Evolutionary conservation across 331 rosid species (phyloP).

Genomic region (Quercus lobata): DNA sequence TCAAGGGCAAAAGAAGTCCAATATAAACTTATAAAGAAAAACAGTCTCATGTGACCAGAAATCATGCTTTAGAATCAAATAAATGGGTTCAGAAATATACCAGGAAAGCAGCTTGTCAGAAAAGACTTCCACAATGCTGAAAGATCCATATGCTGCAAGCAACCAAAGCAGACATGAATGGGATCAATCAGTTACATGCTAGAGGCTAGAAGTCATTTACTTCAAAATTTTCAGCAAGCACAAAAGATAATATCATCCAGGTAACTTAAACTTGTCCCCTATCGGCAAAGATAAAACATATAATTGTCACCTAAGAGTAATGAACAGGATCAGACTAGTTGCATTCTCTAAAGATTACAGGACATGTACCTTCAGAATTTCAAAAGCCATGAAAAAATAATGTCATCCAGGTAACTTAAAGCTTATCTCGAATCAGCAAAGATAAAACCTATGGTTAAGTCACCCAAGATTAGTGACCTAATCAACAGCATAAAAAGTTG

Average conservation of each 20-base stretch:
- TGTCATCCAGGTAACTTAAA: not conserved
- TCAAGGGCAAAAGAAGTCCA: not conserved
- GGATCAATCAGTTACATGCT: not conserved
- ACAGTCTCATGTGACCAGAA: not conserved
- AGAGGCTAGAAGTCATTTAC: not conserved
- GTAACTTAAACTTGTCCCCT: not conserved
- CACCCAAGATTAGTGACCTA: not conserved
- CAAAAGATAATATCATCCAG: not conserved
- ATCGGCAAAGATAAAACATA: too few relatives aligned
- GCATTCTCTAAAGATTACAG: not conserved
- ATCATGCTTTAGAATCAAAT: conserved; percentile 3
- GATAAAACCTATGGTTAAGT: not conserved
- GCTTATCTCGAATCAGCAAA: not conserved
- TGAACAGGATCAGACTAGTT: not conserved
- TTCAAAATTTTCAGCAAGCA: not conserved
- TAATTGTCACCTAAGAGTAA: too few relatives aligned
- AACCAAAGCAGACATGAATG: not conserved
- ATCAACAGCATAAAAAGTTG: not conserved
- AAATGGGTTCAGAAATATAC: conserved; percentile 33
- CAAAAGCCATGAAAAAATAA: not conserved
- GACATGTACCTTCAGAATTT: not conserved
- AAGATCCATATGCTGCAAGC: conserved; percentile 84
- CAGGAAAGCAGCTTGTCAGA: conserved; percentile 85
- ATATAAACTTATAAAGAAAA: not conserved
- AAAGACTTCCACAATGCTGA: conserved; percentile 79